Base-by-base conservation (phyloP, 169 alveolate species). In the Cryptosporidium baileyi region DNA sequence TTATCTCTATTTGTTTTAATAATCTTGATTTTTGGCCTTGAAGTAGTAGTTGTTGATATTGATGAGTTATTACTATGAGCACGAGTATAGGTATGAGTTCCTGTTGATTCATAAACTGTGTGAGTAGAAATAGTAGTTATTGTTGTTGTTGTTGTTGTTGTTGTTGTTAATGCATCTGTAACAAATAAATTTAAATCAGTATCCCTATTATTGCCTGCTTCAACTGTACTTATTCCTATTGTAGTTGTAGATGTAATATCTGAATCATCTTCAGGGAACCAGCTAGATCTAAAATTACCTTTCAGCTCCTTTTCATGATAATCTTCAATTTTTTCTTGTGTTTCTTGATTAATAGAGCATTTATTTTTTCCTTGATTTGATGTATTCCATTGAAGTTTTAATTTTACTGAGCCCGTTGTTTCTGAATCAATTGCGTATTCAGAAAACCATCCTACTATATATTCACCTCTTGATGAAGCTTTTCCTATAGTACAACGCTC, bases 381-480 rank as follows among this genome's bases (percentile, higher is more conserved):
- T 24, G 63, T 28, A 51, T 45, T 24, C 81, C 81, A 65, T 13
- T 51, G 63, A 15, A 65, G 43, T 26, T 65, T 65, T 19, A 74
- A 40, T 43, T 54, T 51, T n/a, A 57, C 41, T 22, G 85, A 74
- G 38, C 85, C 85, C 19, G 54, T 3, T 32, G 85, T 74, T 13
- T 74, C 67, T 22, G 67, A 54, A 54, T 57, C 85, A 17, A 74
- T 17, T 17, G 67, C 85, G 13, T 54, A 57, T 8, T 67, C 74
- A 22, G 85, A 52, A 24, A 54, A 74, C 85, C 85, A 74, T 13
- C 85, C 85, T 7, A 57, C 67, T 41, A 74, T 54, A 36, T 54
- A 74, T 26, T 74, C 85, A n/a, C 85, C 85, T 36, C 60, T 32
- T 9, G 85, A 51, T 22, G 85, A 74, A 24, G 85, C 63, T 26